Conservation (phyloP, 2,329 filamentous ascomycete genomes). For the Alternaria gansuensis region DNA sequence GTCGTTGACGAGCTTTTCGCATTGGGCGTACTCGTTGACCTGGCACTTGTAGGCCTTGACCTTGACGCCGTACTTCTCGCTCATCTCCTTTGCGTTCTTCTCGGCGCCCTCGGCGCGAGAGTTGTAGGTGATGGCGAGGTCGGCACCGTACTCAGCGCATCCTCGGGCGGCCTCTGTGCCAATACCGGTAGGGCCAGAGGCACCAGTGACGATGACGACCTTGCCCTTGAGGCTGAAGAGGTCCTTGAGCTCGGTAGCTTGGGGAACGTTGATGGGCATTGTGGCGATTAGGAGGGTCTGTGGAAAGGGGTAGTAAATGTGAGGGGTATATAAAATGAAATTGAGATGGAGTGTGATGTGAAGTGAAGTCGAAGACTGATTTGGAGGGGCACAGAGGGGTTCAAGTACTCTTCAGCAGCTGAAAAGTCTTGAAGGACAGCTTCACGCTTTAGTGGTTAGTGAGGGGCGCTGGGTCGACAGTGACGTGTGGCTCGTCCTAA, state of each 20-base stretch:
- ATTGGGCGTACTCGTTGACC: constrained; percentile 65
- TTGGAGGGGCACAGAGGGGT: constrained; percentile 39
- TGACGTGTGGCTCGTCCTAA: constrained; percentile 40
- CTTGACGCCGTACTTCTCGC: constrained; percentile 69
- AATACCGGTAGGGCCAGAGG: constrained; percentile 71
- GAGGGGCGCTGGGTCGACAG: constrained; percentile 38
- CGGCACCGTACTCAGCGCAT: constrained; percentile 70
- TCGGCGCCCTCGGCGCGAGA: constrained; percentile 68
- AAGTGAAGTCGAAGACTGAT: constrained; percentile 19
- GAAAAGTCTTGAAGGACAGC: constrained; percentile 32
- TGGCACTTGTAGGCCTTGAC: constrained; percentile 73
- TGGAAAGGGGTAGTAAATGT: background rate
- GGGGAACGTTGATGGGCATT: constrained; percentile 58
- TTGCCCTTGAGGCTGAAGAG: constrained; percentile 64
- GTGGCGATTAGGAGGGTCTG: constrained; percentile 53
- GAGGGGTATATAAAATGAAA: constrained; percentile 4
- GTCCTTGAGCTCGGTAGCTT: constrained; percentile 66
- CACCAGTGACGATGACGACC: constrained; percentile 62
- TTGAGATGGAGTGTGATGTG: constrained; percentile 24
- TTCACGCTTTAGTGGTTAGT: constrained; percentile 39
- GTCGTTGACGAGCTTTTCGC: constrained; percentile 65
- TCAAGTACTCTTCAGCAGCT: constrained; percentile 43
- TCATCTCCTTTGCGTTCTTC: constrained; percentile 71
- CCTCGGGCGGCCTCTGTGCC: constrained; percentile 72
- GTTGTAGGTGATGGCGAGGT: constrained; percentile 73